Evolutionary conservation across 148 eudicot genomes (phyloP).

Genomic region (Oxyria digyna): DNA sequence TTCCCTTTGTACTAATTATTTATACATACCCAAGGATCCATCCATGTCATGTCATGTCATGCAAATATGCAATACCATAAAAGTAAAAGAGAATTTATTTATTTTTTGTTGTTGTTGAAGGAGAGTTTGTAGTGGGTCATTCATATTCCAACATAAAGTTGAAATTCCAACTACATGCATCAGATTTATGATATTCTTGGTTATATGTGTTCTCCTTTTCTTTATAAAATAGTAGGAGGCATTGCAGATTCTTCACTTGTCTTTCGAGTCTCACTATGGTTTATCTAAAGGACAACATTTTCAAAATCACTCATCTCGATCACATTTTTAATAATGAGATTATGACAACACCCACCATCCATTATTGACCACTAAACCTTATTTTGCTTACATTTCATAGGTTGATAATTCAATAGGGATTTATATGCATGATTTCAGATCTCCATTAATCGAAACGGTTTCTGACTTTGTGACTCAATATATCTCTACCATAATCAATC

Average conservation of each 20-base stretch:
- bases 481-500: too few species aligned
- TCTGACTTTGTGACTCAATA: too few species aligned
- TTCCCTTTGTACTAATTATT: not conserved
- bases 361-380: not conserved
- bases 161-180: not conserved
- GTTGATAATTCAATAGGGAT: not conserved
- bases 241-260: slow-evolving; percentile 1
- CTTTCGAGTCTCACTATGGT: not conserved
- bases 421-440: not conserved
- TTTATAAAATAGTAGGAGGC: not conserved
- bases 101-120: too few species aligned
- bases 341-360: not conserved
- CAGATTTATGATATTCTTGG: not conserved
- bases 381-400: not conserved
- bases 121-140: not conserved
- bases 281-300: not conserved
- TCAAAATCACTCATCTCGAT: not conserved
- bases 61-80: not conserved
- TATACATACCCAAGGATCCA: not conserved
- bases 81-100: slow-evolving; percentile 4
- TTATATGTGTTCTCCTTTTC: not conserved
- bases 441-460: not conserved
- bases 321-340: not conserved
- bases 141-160: not conserved
- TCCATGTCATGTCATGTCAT: not conserved